These are phyloP conservation scores for Metschnikowia koreensis DNA, from an alignment of 805 yeast genomes.

Conservation along the genomic window DNA sequence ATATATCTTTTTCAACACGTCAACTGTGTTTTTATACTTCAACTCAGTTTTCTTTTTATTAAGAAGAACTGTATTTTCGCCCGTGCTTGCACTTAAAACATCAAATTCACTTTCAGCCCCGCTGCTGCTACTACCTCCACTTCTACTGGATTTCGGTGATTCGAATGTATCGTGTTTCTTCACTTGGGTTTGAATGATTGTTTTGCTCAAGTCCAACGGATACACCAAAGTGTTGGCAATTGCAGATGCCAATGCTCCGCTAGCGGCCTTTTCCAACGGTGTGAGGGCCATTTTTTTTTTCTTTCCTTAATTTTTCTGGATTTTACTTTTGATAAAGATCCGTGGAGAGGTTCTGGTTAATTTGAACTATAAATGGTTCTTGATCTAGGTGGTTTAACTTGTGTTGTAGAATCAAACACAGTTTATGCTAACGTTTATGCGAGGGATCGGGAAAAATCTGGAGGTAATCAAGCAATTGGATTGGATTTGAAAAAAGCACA, in stretches of 20 bases:
- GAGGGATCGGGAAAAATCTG: too few relatives aligned
- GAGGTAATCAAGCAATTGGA: too few relatives aligned
- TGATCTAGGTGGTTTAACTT: too few relatives aligned
- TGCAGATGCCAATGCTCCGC: conserved; percentile 81
- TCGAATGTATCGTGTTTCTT: conserved; percentile 20
- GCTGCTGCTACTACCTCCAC: background rate
- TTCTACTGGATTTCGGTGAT: background rate
- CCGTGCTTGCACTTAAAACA: conserved; percentile 13
- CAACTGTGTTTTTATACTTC: conserved; percentile 56
- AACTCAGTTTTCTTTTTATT: conserved; percentile 24
- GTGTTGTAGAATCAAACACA: too few relatives aligned
- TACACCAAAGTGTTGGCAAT: conserved; percentile 77
- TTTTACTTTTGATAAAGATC: background rate
- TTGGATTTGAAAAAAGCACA: too few relatives aligned
- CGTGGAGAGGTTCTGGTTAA: too few relatives aligned
- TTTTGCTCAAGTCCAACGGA: conserved; percentile 77
- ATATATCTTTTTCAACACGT: conserved; percentile 60
- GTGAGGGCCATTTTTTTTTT: conserved; percentile 30
- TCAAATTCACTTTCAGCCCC: conserved; percentile 6
- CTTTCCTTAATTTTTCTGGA: background rate
- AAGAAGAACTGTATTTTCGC: conserved; percentile 20
- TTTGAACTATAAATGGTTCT: too few relatives aligned
- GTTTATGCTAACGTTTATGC: too few relatives aligned
- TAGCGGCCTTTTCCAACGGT: conserved; percentile 76
- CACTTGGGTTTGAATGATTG: conserved; percentile 72